Conservation (phyloP, 2,329 filamentous ascomycete genomes). For the Aspergillus brunneoviolaceus region DNA sequence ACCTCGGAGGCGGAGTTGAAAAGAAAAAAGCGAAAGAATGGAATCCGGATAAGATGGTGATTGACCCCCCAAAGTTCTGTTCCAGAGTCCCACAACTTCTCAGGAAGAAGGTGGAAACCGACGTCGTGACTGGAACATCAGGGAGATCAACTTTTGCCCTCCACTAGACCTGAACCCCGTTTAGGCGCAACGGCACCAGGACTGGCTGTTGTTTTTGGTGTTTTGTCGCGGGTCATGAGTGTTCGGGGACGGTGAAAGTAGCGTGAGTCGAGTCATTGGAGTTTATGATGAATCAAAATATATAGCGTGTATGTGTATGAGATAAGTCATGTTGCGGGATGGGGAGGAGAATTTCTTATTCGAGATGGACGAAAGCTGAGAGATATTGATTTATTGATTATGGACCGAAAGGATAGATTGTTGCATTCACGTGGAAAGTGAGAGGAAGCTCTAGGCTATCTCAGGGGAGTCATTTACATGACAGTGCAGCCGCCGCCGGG, state of each 20-base stretch:
- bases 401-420: neutral
- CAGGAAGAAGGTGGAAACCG: neutral
- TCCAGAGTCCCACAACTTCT: too few relatives aligned
- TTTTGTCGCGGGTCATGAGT: neutral
- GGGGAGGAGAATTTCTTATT: neutral
- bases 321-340: neutral
- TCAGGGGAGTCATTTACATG: constrained; percentile 24
- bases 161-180: too few relatives aligned
- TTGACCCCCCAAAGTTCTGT: neutral
- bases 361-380: neutral
- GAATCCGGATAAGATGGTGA: neutral
- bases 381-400: neutral
- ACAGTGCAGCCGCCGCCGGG: constrained; percentile 33
- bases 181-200: neutral
- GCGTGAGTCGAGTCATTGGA: neutral
- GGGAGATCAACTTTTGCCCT: neutral
- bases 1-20: neutral
- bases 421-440: neutral
- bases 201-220: neutral
- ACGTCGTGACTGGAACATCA: neutral
- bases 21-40: neutral
- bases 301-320: neutral
- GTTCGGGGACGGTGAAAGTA: neutral
- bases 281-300: neutral
- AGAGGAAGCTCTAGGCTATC: constrained; percentile 1